Percentiles rank a stretch among this genome's conserved stretches.
These are phyloP conservation scores for Penicillium riverlandense DNA, from an alignment of 495 filamentous ascomycete species.

Conservation along the genomic window DNA sequence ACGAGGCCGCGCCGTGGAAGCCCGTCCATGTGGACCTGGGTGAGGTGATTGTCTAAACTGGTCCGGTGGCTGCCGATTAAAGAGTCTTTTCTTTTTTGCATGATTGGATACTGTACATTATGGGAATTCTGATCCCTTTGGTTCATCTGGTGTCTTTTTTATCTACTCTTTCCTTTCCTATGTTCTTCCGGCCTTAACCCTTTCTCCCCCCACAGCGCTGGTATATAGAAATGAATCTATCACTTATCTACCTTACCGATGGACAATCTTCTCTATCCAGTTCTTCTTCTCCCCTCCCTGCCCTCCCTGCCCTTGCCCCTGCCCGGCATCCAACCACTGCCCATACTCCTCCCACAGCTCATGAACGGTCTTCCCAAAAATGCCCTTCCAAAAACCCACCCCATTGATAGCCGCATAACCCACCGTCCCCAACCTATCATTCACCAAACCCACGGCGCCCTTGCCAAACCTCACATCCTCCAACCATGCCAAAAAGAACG, in stretches of 20 bases:
- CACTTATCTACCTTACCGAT: conserved; percentile 20
- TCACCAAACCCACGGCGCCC: conserved; percentile 66
- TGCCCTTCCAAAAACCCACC: conserved; percentile 60
- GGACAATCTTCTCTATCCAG: conserved; percentile 18
- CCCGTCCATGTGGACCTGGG: conserved; percentile 84
- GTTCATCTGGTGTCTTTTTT: conserved; percentile 31
- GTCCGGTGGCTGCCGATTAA: conserved; percentile 9
- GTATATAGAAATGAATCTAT: conserved; percentile 17
- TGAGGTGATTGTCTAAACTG: conserved; percentile 68
- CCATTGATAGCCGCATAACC: conserved; percentile 48
- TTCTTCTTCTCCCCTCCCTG: conserved; percentile 21
- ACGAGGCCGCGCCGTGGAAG: conserved; percentile 60
- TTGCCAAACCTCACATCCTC: conserved; percentile 63
- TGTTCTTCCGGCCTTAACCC: conserved; percentile 8
- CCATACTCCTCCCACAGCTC: conserved; percentile 73
- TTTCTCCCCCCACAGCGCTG: conserved; percentile 10
- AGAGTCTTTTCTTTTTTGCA: conserved; percentile 20
- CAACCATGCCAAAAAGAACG: conserved; percentile 74
- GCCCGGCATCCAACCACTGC: conserved; percentile 23
- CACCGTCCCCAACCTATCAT: conserved; percentile 56
- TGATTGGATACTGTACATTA: conserved; percentile 40
- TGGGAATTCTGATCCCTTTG: conserved; percentile 28
- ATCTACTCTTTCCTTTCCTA: conserved; percentile 10
- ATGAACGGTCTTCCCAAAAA: conserved; percentile 57
- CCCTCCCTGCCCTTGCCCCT: background rate